These are phyloP conservation scores for Leucoagaricus sp. DNA, from an alignment of 1,284 basidiomycete genomes.

Conservation along the genomic window DNA sequence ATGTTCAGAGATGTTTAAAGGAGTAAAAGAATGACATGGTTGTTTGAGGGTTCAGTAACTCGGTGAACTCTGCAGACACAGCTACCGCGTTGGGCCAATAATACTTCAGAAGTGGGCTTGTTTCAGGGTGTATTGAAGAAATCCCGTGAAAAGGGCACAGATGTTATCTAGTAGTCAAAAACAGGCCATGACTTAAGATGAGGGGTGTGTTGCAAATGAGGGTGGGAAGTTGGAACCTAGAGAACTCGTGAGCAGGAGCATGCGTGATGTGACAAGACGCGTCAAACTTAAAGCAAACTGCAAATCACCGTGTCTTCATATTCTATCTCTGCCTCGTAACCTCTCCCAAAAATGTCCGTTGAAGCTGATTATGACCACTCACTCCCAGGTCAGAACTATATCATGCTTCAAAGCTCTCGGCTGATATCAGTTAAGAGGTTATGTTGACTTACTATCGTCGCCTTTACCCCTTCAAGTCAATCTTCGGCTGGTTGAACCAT, in stretches of 20 bases:
- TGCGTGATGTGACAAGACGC: background rate
- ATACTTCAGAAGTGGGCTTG: too few relatives aligned
- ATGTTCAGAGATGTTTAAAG: too few relatives aligned
- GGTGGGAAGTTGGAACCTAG: background rate
- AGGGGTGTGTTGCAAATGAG: too few relatives aligned
- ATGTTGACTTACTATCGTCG: slow-evolving; percentile 93
- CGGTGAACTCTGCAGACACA: too few relatives aligned
- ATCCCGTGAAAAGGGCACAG: too few relatives aligned
- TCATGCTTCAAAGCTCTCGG: background rate
- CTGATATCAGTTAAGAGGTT: slow-evolving; percentile 39
- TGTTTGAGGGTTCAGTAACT: too few relatives aligned
- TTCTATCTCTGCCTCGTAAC: background rate
- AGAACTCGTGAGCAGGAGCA: background rate
- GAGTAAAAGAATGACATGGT: too few relatives aligned
- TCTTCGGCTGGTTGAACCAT: slow-evolving; percentile 96
- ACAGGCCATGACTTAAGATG: too few relatives aligned
- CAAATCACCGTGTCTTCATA: background rate
- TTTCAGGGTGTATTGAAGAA: too few relatives aligned
- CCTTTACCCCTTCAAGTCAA: slow-evolving; percentile 92
- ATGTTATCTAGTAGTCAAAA: too few relatives aligned
- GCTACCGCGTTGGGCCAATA: too few relatives aligned
- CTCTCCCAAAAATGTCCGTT: background rate
- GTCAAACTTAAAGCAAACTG: too few relatives aligned
- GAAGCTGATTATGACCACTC: slow-evolving; percentile 15
- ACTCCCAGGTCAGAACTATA: slow-evolving; percentile 14